Evolutionary conservation across 441 rosid species (phyloP), one percentile per base, ranked within the genome.

Genomic region (Jatropha multifida): DNA sequence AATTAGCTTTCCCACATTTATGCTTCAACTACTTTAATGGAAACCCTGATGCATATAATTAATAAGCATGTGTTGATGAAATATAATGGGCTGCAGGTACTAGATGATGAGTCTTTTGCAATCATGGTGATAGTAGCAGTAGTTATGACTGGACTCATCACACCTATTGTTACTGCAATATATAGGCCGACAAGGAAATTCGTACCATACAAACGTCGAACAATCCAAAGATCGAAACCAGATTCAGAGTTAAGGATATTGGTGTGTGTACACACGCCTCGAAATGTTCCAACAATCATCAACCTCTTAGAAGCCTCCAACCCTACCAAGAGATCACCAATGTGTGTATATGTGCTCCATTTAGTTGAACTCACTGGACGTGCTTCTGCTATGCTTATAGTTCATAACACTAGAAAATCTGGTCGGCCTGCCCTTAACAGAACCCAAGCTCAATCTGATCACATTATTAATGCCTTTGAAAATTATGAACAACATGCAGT

Each of bases 401-500:
- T 94, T 55, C 99, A 94, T 67, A 91, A 86, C 76, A 90, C 97
- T 11, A 78, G 94, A 4, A 91, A 90, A 73, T 78, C 92, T 0
- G 98, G 97, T 41, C 82, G 90, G 12, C 92, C 97, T 0, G 98
- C 98, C 4, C 85, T 90, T 46, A 94, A 92, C 75, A 81, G 94
- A 77, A 90, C 97, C 10, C 99, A 94, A 84, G 98, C 99, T 56
- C 98, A 96, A 69, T 96, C 98, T 23, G 98, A 96, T 54, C 98
- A 94, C 81, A 96, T 94, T 78, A 90, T 96, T 78, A 82, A 89
- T 40, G 95, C 99, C 48, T 96, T 96, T 2, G 95, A 92, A 79
- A 92, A 85, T 73, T 94, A 88, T 20, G 98, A 94, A 76, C 97
- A 94, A 6, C 90, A 91, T 48, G 81, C 89, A 3, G 67, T 71